These are phyloP conservation scores for Colletotrichum eremochloae DNA, from an alignment of 2,329 filamentous ascomycete genomes.

Conservation along the genomic window DNA sequence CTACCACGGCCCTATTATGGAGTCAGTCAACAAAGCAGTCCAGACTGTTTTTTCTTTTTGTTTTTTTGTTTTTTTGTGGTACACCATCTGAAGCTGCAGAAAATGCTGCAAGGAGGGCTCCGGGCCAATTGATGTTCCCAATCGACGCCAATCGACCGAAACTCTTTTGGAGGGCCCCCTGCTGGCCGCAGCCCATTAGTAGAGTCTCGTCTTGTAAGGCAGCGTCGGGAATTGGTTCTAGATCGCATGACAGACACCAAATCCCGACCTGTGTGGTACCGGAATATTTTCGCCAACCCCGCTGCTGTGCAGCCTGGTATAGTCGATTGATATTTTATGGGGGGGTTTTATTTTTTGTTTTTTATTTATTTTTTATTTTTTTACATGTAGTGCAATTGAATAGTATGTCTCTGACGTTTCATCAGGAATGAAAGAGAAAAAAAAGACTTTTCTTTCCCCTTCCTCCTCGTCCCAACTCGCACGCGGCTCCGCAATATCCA, in stretches of 20 bases:
- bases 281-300: conserved; percentile 27
- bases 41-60: not conserved
- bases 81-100: not conserved
- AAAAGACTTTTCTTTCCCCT: not conserved
- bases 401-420: not conserved
- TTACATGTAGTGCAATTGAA: no score
- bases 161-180: not conserved
- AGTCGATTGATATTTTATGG: no score
- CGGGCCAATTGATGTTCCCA: not conserved
- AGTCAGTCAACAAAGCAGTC: conserved; percentile 1
- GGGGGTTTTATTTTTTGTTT: no score
- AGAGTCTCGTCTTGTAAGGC: not conserved
- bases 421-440: not conserved
- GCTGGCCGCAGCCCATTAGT: not conserved
- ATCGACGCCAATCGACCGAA: not conserved
- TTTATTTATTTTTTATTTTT: no score
- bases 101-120: not conserved
- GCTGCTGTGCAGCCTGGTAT: no score
- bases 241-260: no score
- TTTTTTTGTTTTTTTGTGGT: no score
- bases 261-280: conserved; percentile 28
- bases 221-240: not conserved
- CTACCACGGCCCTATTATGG: conserved; percentile 19
- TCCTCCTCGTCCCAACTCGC: not conserved
- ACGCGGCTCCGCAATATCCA: not conserved